Conservation (phyloP, 306 rosid genomes). For the Ochetophila trinervis region DNA sequence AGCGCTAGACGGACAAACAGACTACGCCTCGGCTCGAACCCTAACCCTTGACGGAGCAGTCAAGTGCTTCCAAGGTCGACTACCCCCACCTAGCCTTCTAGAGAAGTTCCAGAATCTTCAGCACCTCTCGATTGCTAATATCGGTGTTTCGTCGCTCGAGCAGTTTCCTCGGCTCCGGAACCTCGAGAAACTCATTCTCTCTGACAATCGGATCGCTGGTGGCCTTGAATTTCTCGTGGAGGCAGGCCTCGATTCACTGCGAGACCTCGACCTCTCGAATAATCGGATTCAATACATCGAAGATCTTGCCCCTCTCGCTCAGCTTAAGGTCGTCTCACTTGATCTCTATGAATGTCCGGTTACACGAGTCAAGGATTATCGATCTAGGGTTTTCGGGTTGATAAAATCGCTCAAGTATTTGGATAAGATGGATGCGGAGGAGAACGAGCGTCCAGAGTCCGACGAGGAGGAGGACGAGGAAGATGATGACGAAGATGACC, state of each 20-base stretch:
- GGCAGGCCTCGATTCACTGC: conserved; percentile 75
- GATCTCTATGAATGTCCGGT: conserved; percentile 96
- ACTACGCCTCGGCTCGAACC: conserved; percentile 58
- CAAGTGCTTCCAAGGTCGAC: conserved; percentile 79
- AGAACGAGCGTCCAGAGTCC: conserved; percentile 79
- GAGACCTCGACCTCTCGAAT: conserved; percentile 81
- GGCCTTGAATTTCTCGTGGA: conserved; percentile 73
- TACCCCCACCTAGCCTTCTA: conserved; percentile 74
- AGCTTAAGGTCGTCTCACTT: conserved; percentile 75
- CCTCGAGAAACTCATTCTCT: conserved; percentile 71
- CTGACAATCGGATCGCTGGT: conserved; percentile 84
- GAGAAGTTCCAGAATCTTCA: conserved; percentile 83
- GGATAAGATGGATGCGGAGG: conserved; percentile 96
- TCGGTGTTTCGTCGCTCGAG: conserved; percentile 82
- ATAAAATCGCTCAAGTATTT: conserved; percentile 74
- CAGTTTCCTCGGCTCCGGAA: conserved; percentile 75
- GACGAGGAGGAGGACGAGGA: conserved; percentile 83
- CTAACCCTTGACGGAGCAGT: conserved; percentile 91
- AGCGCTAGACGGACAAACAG: conserved; percentile 76
- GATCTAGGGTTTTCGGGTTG: conserved; percentile 95
- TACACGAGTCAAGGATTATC: conserved; percentile 83
- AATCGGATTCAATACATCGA: conserved; percentile 80
- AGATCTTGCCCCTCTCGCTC: conserved; percentile 85
- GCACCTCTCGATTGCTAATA: conserved; percentile 85
- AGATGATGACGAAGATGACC: conserved; percentile 77